phyloP scores from a whole-genome alignment of 1,139 yeast genomes.

The Casaregolazyma suthepensis region DNA sequence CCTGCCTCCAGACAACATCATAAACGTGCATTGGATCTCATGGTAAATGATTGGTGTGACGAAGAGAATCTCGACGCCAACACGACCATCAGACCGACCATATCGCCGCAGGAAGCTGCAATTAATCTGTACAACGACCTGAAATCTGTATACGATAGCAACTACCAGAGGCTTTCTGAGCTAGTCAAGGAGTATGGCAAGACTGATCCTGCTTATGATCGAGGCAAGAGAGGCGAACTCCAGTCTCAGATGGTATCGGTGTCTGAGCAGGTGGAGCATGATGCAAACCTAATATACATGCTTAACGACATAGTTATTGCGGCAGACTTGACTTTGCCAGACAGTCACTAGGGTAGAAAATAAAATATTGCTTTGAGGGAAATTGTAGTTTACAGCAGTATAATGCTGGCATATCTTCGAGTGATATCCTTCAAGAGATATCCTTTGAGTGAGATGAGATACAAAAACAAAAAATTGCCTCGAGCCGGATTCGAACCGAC shows the following conservation, averaged over 20 bases:
- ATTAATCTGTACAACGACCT: conserved; percentile 6
- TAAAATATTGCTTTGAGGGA: neutral
- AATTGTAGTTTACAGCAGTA: neutral
- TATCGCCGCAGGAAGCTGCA: conserved; percentile 28
- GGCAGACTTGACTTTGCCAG: conserved; percentile 10
- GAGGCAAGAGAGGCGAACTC: conserved; percentile 23
- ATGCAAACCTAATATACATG: conserved; percentile 32
- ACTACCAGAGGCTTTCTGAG: conserved; percentile 3
- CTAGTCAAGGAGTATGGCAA: conserved; percentile 21
- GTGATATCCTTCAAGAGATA: too few relatives aligned
- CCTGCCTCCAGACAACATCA: neutral
- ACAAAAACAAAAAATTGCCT: conserved; percentile 44
- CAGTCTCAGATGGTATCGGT: conserved; percentile 22
- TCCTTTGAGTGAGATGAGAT: neutral
- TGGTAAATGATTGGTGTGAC: conserved; percentile 5
- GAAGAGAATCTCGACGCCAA: conserved; percentile 22
- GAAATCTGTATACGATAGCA: conserved; percentile 6
- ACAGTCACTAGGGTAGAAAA: neutral
- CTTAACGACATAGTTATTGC: conserved; percentile 28
- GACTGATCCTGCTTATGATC: conserved; percentile 26
- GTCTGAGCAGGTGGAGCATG: conserved; percentile 27
- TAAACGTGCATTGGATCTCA: neutral
- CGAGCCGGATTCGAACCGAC: conserved; percentile 82
- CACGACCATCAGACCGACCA: conserved; percentile 27
- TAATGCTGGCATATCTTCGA: too few relatives aligned